phyloP scores from a whole-genome alignment of 495 filamentous ascomycete species.

The Penicillium nucicola region DNA sequence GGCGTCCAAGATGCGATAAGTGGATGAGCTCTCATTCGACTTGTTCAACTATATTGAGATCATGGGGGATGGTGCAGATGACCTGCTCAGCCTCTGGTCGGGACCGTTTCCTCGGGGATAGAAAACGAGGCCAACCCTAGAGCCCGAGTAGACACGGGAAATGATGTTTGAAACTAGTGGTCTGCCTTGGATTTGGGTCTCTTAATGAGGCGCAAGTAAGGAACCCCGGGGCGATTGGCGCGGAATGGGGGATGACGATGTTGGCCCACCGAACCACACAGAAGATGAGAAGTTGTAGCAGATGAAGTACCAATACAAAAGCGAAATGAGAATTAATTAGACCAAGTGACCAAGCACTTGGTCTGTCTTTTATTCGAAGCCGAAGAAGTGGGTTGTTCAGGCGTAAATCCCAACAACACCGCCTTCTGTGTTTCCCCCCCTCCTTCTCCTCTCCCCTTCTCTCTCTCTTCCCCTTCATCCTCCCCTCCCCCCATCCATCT shows the following conservation, averaged over 20 bases:
- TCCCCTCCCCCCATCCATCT: slow-evolving; percentile 10
- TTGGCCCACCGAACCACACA: slow-evolving; percentile 50
- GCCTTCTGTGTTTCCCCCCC: slow-evolving; percentile 25
- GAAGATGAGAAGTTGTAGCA: slow-evolving; percentile 20
- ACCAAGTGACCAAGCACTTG: not conserved
- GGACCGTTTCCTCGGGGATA: no score
- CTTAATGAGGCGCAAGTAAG: slow-evolving; percentile 20
- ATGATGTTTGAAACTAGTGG: slow-evolving; percentile 2
- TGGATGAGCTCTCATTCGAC: slow-evolving; percentile 25
- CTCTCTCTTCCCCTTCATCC: slow-evolving; percentile 9
- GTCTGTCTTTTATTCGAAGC: not conserved
- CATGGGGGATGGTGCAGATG: slow-evolving; percentile 4
- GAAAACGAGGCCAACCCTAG: no score
- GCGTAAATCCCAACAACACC: slow-evolving; percentile 38
- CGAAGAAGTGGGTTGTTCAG: slow-evolving; percentile 2
- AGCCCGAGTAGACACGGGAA: not conserved
- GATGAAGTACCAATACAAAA: not conserved
- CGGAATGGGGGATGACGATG: slow-evolving; percentile 43
- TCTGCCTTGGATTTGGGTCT: slow-evolving; percentile 10
- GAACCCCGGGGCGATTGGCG: slow-evolving; percentile 36
- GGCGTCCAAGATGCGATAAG: slow-evolving; percentile 17
- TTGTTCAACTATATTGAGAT: slow-evolving; percentile 14
- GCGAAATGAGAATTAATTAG: not conserved
- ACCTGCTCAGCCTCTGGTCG: no score
- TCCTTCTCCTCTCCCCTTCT: slow-evolving; percentile 20